Evolutionary conservation across 2,329 filamentous ascomycete species (phyloP).

Genomic region (Dactylellina sp.): DNA sequence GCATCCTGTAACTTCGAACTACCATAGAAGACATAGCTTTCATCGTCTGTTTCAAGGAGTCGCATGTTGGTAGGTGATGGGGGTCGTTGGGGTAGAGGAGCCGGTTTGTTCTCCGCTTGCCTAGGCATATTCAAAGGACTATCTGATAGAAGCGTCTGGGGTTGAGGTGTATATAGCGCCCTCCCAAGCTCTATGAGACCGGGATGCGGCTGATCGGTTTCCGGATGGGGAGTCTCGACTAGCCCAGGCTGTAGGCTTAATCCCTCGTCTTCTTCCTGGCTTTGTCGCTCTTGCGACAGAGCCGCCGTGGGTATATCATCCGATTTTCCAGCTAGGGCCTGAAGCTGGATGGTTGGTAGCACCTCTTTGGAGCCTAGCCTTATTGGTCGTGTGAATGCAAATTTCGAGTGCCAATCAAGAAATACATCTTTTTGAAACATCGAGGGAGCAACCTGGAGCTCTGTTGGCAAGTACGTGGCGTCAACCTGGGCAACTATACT

Average conservation of each 20-base stretch:
- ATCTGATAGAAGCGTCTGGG: slow-evolving; percentile 26
- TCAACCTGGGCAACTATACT: slow-evolving; percentile 3
- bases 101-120: slow-evolving; percentile 27
- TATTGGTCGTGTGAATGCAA: slow-evolving; percentile 44
- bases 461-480: slow-evolving; percentile 2
- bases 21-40: slow-evolving; percentile 44
- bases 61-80: slow-evolving; percentile 24
- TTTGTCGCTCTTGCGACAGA: slow-evolving; percentile 50
- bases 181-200: slow-evolving; percentile 45
- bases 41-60: slow-evolving; percentile 28
- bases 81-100: slow-evolving; percentile 16
- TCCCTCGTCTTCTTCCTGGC: slow-evolving; percentile 29
- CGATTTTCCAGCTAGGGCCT: slow-evolving; percentile 18
- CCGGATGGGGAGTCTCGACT: slow-evolving; percentile 41
- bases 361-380: slow-evolving; percentile 48
- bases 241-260: slow-evolving; percentile 4
- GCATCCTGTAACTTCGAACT: slow-evolving; percentile 34
- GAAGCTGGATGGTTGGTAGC: slow-evolving; percentile 40
- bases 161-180: slow-evolving; percentile 46
- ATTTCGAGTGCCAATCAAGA: slow-evolving; percentile 55
- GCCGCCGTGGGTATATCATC: slow-evolving; percentile 29
- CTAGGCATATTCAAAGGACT: slow-evolving; percentile 51
- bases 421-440: slow-evolving; percentile 51
- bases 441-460: slow-evolving; percentile 10
- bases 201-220: slow-evolving; percentile 46